phyloP scores from a whole-genome alignment of 768 basidiomycete genomes.

The Sarcodon aspratus region DNA sequence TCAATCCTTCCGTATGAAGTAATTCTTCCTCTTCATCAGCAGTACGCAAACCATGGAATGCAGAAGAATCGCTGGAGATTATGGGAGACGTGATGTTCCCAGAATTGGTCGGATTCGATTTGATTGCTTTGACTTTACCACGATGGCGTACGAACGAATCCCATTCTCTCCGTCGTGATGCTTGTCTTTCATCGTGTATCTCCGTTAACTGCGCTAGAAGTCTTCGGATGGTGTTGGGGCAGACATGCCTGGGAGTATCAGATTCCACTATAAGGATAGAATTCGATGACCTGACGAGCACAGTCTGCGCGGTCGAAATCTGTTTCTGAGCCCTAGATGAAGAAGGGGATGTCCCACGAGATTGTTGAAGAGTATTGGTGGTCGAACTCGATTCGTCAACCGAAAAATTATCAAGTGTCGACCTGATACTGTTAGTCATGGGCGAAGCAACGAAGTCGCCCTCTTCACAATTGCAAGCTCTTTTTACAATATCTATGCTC shows the following conservation, averaged over 20 bases:
- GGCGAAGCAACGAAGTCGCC: slow-evolving; percentile 3
- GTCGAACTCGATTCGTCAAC: slow-evolving; percentile 8
- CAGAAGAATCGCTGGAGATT: slow-evolving; percentile 37
- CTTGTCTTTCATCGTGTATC: slow-evolving; percentile 76
- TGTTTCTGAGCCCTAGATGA: slow-evolving; percentile 29
- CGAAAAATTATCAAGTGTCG: not conserved
- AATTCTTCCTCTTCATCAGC: slow-evolving; percentile 63
- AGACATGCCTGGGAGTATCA: slow-evolving; percentile 63
- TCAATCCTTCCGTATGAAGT: slow-evolving; percentile 70
- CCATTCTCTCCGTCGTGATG: slow-evolving; percentile 67
- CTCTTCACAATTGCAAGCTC: slow-evolving; percentile 29
- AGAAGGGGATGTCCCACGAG: slow-evolving; percentile 24
- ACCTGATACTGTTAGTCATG: not conserved
- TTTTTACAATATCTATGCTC: slow-evolving; percentile 27
- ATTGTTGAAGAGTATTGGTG: slow-evolving; percentile 9
- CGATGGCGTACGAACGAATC: slow-evolving; percentile 74
- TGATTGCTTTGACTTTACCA: slow-evolving; percentile 28
- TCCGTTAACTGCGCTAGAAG: slow-evolving; percentile 67
- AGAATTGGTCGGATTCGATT: slow-evolving; percentile 11
- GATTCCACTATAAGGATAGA: slow-evolving; percentile 50
- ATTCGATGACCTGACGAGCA: slow-evolving; percentile 16
- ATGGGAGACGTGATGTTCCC: slow-evolving; percentile 4
- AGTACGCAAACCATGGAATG: slow-evolving; percentile 56
- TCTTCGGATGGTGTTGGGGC: slow-evolving; percentile 60
- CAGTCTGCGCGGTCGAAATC: slow-evolving; percentile 25